Evolutionary conservation across 495 filamentous ascomycete species (phyloP).

Genomic region (Penicillium goetzii): DNA sequence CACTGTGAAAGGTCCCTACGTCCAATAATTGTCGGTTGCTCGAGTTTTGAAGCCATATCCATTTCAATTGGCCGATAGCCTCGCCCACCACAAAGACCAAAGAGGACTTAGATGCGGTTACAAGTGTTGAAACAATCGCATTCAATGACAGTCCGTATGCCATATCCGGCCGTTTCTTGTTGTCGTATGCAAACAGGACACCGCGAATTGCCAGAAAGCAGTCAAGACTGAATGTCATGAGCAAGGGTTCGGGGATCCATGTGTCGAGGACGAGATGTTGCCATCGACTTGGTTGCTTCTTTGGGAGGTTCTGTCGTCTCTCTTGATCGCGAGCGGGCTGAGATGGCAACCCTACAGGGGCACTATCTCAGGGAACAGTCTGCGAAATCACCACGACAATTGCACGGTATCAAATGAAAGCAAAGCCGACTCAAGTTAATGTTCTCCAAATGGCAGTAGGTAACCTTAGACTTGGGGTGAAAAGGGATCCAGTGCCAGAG

Average conservation of each 20-base stretch:
- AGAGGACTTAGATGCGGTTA: slow-evolving; percentile 35
- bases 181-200: slow-evolving; percentile 19
- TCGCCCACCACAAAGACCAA: slow-evolving; percentile 33
- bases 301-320: too few species aligned
- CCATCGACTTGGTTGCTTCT: neutral
- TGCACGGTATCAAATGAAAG: too few species aligned
- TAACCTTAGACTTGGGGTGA: too few species aligned
- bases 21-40: slow-evolving; percentile 25
- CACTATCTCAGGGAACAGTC: too few species aligned
- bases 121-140: slow-evolving; percentile 38
- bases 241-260: slow-evolving; percentile 14
- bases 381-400: too few species aligned
- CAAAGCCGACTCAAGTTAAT: too few species aligned
- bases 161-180: slow-evolving; percentile 7
- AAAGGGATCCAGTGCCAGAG: too few species aligned
- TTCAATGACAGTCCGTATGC: slow-evolving; percentile 33
- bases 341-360: too few species aligned
- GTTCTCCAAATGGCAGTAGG: too few species aligned
- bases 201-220: slow-evolving; percentile 21
- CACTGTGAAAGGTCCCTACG: slow-evolving; percentile 40
- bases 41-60: slow-evolving; percentile 34
- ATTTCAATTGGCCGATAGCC: slow-evolving; percentile 40
- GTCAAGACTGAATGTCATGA: slow-evolving; percentile 17
- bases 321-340: too few species aligned
- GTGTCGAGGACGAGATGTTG: slow-evolving; percentile 13